A percentile compares a stretch with the other conserved stretches of the same genome.
Conservation (phyloP, 768 basidiomycete genomes). For the Lyophyllum atratum region DNA sequence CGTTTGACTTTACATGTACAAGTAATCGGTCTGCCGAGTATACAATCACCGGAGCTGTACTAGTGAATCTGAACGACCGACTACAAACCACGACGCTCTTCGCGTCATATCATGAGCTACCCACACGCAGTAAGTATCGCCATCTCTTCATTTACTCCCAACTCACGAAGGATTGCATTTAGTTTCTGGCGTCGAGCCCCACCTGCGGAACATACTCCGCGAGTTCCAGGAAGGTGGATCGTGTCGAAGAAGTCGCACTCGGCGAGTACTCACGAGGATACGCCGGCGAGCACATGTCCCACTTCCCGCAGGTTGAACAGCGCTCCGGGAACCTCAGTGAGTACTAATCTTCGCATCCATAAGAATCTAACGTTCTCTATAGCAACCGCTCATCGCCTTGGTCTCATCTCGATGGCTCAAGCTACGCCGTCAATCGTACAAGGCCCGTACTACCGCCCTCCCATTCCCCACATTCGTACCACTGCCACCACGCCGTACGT, state of each 20-base stretch:
- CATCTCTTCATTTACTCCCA: background rate
- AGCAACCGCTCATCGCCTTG: background rate
- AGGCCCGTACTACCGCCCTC: background rate
- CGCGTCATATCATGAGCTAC: background rate
- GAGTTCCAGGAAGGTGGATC: background rate
- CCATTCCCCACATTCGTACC: background rate
- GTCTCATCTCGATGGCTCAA: background rate
- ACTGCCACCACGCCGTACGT: background rate
- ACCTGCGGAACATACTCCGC: background rate
- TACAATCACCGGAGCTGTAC: background rate
- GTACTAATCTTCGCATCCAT: background rate
- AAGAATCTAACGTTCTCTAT: background rate
- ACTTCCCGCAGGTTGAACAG: background rate
- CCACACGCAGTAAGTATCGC: background rate
- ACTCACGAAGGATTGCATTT: background rate
- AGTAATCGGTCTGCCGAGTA: no score
- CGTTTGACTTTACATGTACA: no score
- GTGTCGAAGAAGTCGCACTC: background rate
- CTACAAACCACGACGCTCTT: background rate
- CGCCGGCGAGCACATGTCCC: background rate
- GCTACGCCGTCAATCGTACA: background rate
- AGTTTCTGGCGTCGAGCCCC: background rate
- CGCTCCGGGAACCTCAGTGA: background rate
- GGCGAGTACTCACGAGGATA: background rate
- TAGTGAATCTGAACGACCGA: background rate